These are phyloP conservation scores for Ganoderma leucocontextum DNA, from an alignment of 1,284 basidiomycete species.

Conservation along the genomic window DNA sequence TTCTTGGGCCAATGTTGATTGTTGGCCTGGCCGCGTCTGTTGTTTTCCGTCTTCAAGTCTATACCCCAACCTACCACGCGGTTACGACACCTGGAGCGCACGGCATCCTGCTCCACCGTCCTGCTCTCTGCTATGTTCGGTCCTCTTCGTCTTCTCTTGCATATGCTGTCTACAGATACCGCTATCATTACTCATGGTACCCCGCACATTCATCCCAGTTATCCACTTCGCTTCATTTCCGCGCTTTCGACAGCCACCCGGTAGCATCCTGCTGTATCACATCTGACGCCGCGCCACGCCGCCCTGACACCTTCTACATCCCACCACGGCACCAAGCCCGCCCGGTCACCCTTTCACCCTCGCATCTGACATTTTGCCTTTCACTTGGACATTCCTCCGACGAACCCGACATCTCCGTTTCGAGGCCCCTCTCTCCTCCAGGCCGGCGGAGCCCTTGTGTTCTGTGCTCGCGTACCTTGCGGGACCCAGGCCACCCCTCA, in stretches of 20 bases:
- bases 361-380: slow-evolving; percentile 1
- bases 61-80: slow-evolving; percentile 5
- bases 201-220: slow-evolving; percentile 5
- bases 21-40: background rate
- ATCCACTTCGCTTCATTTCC: slow-evolving; percentile 18
- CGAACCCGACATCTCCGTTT: slow-evolving; percentile 2
- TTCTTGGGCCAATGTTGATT: slow-evolving; percentile 41
- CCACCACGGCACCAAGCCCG: background rate
- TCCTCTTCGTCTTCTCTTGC: slow-evolving; percentile 6
- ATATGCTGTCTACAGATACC: slow-evolving; percentile 9
- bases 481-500: background rate
- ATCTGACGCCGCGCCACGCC: background rate
- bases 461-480: background rate
- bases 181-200: slow-evolving; percentile 1
- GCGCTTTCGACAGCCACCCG: slow-evolving; percentile 8
- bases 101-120: background rate
- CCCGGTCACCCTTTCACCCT: slow-evolving; percentile 5
- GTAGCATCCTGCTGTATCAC: slow-evolving; percentile 8
- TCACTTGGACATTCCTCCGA: background rate
- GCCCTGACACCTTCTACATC: background rate
- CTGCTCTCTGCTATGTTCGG: background rate
- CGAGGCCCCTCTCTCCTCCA: background rate
- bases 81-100: slow-evolving; percentile 9
- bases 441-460: background rate
- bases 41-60: background rate